These are phyloP conservation scores for Carallia pectinifolia DNA, from an alignment of 345 rosid genomes.

Conservation along the genomic window DNA sequence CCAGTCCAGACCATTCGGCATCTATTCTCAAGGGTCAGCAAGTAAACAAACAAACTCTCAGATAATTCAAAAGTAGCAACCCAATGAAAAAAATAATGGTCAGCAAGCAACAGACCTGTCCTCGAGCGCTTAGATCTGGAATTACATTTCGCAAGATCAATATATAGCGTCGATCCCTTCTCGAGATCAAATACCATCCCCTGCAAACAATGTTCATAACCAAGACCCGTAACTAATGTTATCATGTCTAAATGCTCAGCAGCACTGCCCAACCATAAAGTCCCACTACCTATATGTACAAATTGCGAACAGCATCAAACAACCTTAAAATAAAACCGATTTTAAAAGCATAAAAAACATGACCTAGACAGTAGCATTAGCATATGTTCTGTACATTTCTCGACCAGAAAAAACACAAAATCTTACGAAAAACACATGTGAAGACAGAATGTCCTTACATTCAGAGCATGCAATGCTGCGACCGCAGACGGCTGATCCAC, in stretches of 20 bases:
- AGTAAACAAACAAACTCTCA: background rate
- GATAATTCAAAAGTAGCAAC: slow-evolving; percentile 11
- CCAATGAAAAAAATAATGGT: background rate
- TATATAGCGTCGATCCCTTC: slow-evolving; percentile 66
- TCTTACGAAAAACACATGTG: background rate
- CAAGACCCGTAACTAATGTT: background rate
- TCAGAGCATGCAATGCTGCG: slow-evolving; percentile 71
- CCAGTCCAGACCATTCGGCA: slow-evolving; percentile 53
- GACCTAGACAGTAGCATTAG: too few species aligned
- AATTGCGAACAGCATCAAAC: slow-evolving; percentile 2
- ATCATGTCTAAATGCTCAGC: background rate
- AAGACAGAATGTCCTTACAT: slow-evolving; percentile 45
- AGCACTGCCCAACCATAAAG: background rate
- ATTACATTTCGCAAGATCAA: slow-evolving; percentile 89
- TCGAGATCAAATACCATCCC: slow-evolving; percentile 93
- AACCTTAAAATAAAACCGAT: background rate
- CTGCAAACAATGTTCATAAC: slow-evolving; percentile 41
- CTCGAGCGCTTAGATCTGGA: slow-evolving; percentile 83
- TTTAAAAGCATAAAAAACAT: too few species aligned
- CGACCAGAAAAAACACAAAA: background rate
- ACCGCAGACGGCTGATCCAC: slow-evolving; percentile 69
- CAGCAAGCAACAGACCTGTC: slow-evolving; percentile 43
- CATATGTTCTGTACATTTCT: background rate
- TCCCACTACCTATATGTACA: background rate
- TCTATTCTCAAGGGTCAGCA: slow-evolving; percentile 36